Evolutionary conservation across 2,329 filamentous ascomycete genomes (phyloP).

Genomic region (Leptographium radiaticola): DNA sequence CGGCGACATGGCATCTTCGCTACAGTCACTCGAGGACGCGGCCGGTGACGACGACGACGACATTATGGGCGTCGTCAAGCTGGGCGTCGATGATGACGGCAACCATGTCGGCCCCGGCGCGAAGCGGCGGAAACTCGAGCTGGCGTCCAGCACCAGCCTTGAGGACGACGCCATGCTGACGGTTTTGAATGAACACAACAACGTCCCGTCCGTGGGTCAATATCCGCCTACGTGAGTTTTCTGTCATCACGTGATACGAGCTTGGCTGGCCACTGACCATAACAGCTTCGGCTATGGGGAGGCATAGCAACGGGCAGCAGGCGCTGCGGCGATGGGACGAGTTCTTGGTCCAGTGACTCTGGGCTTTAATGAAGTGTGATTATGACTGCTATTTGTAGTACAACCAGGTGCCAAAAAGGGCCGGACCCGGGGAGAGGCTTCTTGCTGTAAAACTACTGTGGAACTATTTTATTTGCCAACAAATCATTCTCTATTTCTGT

Average conservation of each 20-base stretch:
- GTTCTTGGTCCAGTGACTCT: too few species aligned
- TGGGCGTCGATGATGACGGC: background rate
- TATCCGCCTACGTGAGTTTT: conserved; percentile 29
- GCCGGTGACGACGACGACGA: conserved; percentile 5
- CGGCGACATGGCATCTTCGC: background rate
- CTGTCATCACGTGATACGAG: background rate
- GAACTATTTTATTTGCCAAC: too few species aligned
- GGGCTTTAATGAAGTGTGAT: background rate
- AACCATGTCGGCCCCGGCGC: conserved; percentile 17
- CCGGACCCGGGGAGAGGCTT: too few species aligned
- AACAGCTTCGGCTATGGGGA: conserved; percentile 6
- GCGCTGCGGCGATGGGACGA: too few species aligned
- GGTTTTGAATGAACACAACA: conserved; percentile 31
- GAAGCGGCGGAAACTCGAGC: conserved; percentile 28
- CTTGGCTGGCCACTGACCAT: background rate
- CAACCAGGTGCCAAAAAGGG: too few species aligned
- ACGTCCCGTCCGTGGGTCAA: conserved; percentile 21
- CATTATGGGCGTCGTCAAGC: background rate
- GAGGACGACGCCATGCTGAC: conserved; percentile 35
- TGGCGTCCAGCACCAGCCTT: conserved; percentile 21
- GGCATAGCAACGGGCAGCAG: conserved; percentile 1
- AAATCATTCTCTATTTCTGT: too few species aligned
- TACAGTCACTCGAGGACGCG: conserved; percentile 4
- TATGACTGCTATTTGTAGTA: background rate
- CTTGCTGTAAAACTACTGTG: too few species aligned